These are phyloP conservation scores for Cladosporium sp. DNA, from an alignment of 2,329 filamentous ascomycete genomes.

Conservation along the genomic window DNA sequence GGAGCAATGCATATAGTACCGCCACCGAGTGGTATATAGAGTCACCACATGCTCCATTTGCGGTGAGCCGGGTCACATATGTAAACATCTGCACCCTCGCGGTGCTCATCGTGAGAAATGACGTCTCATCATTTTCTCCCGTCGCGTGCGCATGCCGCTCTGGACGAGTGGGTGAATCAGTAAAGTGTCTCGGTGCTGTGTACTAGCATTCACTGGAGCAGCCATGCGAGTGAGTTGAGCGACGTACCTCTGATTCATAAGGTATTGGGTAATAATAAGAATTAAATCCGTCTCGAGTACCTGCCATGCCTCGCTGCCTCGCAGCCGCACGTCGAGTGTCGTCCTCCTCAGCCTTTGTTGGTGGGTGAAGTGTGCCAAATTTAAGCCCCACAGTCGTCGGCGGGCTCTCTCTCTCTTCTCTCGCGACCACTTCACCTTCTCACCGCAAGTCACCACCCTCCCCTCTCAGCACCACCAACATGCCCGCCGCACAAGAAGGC, in stretches of 20 bases:
- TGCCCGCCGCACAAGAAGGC: constrained; percentile 81
- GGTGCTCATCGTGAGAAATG: neutral
- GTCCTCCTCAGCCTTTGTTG: neutral
- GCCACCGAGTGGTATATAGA: neutral
- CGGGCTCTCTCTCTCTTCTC: neutral
- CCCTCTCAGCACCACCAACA: constrained; percentile 52
- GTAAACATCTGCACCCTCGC: neutral
- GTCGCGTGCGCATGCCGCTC: constrained; percentile 3
- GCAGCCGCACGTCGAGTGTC: neutral
- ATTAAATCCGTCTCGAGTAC: neutral
- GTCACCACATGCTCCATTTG: neutral
- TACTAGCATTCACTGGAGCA: neutral
- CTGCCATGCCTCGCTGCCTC: neutral
- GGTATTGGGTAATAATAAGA: neutral
- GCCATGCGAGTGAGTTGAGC: neutral
- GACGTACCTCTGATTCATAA: neutral
- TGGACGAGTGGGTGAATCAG: neutral
- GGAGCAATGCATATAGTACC: neutral
- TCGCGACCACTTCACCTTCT: neutral
- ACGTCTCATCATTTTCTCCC: neutral
- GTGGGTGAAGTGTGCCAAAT: neutral
- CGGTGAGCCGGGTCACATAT: neutral
- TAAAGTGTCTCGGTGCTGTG: neutral
- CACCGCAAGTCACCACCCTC: constrained; percentile 4
- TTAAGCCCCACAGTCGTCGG: neutral